Evolutionary conservation across 306 rosid genomes (phyloP).

Genomic region (Vigna reflexopilosa): DNA sequence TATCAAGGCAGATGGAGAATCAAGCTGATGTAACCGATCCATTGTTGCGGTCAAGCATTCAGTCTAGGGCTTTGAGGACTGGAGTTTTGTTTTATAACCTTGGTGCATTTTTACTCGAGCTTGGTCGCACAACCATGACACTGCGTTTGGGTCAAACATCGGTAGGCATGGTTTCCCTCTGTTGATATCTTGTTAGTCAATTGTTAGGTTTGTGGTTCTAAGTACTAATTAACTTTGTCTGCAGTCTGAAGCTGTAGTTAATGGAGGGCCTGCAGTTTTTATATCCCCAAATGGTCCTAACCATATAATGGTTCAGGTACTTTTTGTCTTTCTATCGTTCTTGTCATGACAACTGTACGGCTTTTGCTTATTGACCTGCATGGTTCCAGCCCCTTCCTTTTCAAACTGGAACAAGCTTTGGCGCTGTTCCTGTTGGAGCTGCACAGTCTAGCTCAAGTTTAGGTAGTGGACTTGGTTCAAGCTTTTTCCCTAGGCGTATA

Average conservation of each 20-base stretch:
- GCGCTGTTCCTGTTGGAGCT: constrained; percentile 78
- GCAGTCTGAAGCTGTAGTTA: constrained; percentile 95
- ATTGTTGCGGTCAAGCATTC: constrained; percentile 62
- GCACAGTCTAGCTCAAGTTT: constrained; percentile 76
- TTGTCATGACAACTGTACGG: constrained; percentile 37
- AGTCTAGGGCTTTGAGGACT: constrained; percentile 69
- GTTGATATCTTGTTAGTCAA: constrained; percentile 44
- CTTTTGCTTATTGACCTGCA: constrained; percentile 57
- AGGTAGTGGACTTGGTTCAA: constrained; percentile 69
- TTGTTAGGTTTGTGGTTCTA: constrained; percentile 42
- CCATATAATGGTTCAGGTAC: constrained; percentile 97
- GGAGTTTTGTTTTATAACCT: constrained; percentile 80
- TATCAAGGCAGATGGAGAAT: constrained; percentile 79
- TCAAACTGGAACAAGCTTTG: constrained; percentile 73
- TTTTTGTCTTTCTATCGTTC: constrained; percentile 39
- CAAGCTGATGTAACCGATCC: constrained; percentile 78
- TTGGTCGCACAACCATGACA: constrained; percentile 93
- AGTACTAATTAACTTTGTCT: constrained; percentile 41
- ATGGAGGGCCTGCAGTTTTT: constrained; percentile 97
- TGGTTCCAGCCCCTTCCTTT: constrained; percentile 90
- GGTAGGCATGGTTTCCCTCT: constrained; percentile 58
- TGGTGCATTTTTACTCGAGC: constrained; percentile 94
- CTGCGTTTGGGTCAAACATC: constrained; percentile 88
- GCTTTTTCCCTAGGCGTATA: constrained; percentile 84
- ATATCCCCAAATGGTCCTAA: constrained; percentile 92